These are phyloP conservation scores for Suillus variegatus DNA, from an alignment of 768 basidiomycete genomes.

Conservation along the genomic window DNA sequence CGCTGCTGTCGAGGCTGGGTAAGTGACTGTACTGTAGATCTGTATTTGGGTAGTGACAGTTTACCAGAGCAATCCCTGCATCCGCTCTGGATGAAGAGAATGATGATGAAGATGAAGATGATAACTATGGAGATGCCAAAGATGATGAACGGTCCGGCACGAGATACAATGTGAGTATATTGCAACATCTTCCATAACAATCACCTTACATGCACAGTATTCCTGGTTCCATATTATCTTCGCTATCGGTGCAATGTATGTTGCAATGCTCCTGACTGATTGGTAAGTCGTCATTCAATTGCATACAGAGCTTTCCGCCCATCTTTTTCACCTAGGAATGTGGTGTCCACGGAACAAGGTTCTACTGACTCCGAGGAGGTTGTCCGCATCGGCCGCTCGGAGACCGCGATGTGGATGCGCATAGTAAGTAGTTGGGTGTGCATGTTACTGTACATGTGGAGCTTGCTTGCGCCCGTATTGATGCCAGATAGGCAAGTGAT, in stretches of 20 bases:
- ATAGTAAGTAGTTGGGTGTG: conserved; percentile 96
- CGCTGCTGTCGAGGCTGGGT: conserved; percentile 97
- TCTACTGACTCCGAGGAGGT: conserved; percentile 58
- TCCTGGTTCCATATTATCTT: conserved; percentile 99
- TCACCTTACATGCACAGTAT: conserved; percentile 55
- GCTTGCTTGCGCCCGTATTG: conserved; percentile 83
- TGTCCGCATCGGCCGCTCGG: conserved; percentile 92
- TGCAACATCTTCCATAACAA: not conserved
- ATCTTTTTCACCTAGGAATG: conserved; percentile 53
- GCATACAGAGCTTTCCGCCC: conserved; percentile 8
- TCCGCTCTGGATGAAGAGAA: conserved; percentile 84
- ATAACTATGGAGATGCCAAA: conserved; percentile 67
- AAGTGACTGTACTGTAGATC: conserved; percentile 21
- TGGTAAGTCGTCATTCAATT: conserved; percentile 63
- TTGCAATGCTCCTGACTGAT: conserved; percentile 94
- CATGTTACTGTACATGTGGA: conserved; percentile 84
- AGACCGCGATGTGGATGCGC: conserved; percentile 99
- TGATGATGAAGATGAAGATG: conserved; percentile 71
- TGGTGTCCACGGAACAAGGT: conserved; percentile 59
- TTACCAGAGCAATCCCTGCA: conserved; percentile 80
- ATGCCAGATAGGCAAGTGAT: conserved; percentile 80
- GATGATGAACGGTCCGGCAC: conserved; percentile 95
- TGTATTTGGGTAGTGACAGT: conserved; percentile 6
- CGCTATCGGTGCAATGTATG: conserved; percentile 95
- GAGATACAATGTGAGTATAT: conserved; percentile 80